These are phyloP conservation scores for Calvatia gigantea DNA, from an alignment of 768 basidiomycete genomes.

Conservation along the genomic window DNA sequence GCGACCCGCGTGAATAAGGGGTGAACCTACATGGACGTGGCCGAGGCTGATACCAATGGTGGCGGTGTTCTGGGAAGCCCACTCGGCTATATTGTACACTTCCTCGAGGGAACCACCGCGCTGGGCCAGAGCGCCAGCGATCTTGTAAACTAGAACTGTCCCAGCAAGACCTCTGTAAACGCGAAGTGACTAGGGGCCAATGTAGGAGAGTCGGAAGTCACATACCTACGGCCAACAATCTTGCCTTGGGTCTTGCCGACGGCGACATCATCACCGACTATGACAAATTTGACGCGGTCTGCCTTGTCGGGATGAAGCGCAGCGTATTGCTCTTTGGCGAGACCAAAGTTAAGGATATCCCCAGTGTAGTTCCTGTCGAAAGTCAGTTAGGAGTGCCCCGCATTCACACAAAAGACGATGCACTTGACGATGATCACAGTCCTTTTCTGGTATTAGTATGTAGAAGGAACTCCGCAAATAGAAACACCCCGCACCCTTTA, in stretches of 20 bases:
- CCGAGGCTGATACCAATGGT: slow-evolving; percentile 88
- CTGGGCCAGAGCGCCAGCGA: slow-evolving; percentile 78
- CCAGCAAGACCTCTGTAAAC: slow-evolving; percentile 70
- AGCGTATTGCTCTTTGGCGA: slow-evolving; percentile 83
- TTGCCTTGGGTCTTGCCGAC: slow-evolving; percentile 78
- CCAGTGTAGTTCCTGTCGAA: slow-evolving; percentile 77
- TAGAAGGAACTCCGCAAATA: background rate
- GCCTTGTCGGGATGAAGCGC: slow-evolving; percentile 66
- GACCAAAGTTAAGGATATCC: slow-evolving; percentile 87
- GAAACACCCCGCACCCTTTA: slow-evolving; percentile 49
- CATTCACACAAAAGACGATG: slow-evolving; percentile 11
- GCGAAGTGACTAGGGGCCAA: background rate
- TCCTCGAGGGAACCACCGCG: slow-evolving; percentile 65
- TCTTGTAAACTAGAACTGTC: slow-evolving; percentile 84
- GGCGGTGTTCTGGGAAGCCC: slow-evolving; percentile 61
- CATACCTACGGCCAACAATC: slow-evolving; percentile 78
- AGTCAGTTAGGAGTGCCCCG: background rate
- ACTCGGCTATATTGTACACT: slow-evolving; percentile 64
- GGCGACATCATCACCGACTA: slow-evolving; percentile 89
- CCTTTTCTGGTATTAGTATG: slow-evolving; percentile 31
- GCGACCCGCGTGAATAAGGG: background rate
- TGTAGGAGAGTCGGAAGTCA: background rate
- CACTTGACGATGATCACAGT: slow-evolving; percentile 85
- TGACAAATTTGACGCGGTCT: slow-evolving; percentile 66
- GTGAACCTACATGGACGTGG: slow-evolving; percentile 71